Evolutionary conservation across 1,139 yeast species (phyloP), one percentile per base, ranked within the genome.

Genomic region (Taphrina betulina): DNA sequence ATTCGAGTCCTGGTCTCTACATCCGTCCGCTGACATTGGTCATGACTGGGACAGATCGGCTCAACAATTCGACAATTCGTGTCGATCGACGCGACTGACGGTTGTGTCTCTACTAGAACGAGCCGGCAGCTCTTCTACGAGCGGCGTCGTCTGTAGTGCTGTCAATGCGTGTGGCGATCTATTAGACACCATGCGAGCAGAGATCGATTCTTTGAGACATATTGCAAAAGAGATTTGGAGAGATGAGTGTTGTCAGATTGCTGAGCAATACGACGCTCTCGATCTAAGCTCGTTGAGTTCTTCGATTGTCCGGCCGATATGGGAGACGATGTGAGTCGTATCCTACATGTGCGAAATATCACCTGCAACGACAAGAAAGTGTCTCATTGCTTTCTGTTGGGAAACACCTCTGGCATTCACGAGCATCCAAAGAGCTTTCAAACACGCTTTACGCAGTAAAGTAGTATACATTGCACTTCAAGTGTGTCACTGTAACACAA

Each of bases 21-120:
- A n/a, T 17, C 26, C 48, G 19, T 5, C 16, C 3, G 16, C 12
- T 31, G 29, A 36, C 5, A 29, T 33, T 7, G 2, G n/a, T 5
- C 5, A 19, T n/a, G n/a, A 36, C 8, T 43, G 48, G 48, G 19
- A 43, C 17, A 23, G 7, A 12, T 2, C 5, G 8, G 20, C 31
- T 7, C 14, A 19, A 8, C 14, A 17, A 14, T n/a, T 31, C 7
- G 22, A 19, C 7, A 14, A 43, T 14, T 20, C 38, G 2, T 43
- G 48, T 33, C 34, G 31, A n/a, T 24, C 48, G 4, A 20, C 38
- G 5, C 36, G 23, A 5, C 36, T 43, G 14, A 22, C 26, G 29
- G 38, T 31, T 7, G 20, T 16, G 17, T 19, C 48, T 20, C 14
- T 43, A 28, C 7, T 31, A n/a, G 19, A 29, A 1, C 36, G 38